phyloP scores from a whole-genome alignment of 2,329 filamentous ascomycete genomes.

The Escovopsis sp. region DNA sequence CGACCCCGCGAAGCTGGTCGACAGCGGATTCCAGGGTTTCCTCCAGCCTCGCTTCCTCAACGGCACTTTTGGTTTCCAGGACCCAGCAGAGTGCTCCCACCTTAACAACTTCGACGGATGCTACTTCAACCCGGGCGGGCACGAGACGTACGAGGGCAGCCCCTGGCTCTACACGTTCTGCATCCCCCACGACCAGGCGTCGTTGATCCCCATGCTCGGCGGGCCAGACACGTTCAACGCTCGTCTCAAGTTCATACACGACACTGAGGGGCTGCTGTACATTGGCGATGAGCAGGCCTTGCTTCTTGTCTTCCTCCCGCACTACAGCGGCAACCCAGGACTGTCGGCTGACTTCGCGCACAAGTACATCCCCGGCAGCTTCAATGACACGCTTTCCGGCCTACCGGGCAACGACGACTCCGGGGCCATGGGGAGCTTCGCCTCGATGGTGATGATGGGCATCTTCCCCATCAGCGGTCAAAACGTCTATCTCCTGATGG shows the following conservation, averaged over 20 bases:
- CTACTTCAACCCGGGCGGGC: constrained; percentile 12
- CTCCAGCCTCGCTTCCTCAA: constrained; percentile 53
- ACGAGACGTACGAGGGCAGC: constrained; percentile 50
- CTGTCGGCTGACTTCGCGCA: constrained; percentile 38
- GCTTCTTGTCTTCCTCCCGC: constrained; percentile 38
- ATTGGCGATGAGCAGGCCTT: constrained; percentile 48
- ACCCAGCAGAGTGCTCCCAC: constrained; percentile 29
- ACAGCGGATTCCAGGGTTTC: constrained; percentile 36
- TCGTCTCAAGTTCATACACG: constrained; percentile 49
- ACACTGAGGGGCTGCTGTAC: constrained; percentile 46
- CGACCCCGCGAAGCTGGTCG: constrained; percentile 32
- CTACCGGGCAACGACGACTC: constrained; percentile 39
- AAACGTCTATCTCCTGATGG: constrained; percentile 35
- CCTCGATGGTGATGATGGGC: constrained; percentile 33
- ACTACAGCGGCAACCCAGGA: constrained; percentile 51
- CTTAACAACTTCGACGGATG: constrained; percentile 29
- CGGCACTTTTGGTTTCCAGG: constrained; percentile 51
- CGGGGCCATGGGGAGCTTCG: constrained; percentile 39
- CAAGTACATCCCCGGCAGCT: constrained; percentile 50
- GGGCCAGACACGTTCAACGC: constrained; percentile 40
- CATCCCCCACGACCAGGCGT: constrained; percentile 30
- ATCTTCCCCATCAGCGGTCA: constrained; percentile 40
- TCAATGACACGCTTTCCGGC: constrained; percentile 48
- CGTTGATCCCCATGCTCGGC: constrained; percentile 39
- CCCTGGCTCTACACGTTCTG: constrained; percentile 58